A percentile compares a stretch with the other conserved stretches of the same genome.
Evolutionary conservation across 345 rosid genomes (phyloP).

Genomic region (Dipteronia dyeriana): DNA sequence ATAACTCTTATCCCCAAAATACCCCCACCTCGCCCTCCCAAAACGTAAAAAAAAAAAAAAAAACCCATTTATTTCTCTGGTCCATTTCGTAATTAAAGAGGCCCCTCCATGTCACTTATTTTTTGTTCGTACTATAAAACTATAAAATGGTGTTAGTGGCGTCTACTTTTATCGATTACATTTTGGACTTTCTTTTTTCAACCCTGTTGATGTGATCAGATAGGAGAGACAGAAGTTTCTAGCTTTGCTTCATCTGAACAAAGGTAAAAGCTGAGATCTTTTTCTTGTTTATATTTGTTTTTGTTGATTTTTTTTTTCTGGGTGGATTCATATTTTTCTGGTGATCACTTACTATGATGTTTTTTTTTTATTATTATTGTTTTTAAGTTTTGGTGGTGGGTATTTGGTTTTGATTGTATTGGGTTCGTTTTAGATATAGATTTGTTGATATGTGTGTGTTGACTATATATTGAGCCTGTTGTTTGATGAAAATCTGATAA

Average conservation of each 20-base stretch:
- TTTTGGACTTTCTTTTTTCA: not conserved
- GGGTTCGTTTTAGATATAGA: not conserved
- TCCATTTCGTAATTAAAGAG: not conserved
- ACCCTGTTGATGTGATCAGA: not conserved
- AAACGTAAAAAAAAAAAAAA: not conserved
- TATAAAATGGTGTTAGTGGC: not conserved
- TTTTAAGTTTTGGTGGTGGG: not conserved
- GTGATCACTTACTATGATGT: slow-evolving; percentile 6
- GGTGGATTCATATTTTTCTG: not conserved
- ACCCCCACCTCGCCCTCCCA: not conserved
- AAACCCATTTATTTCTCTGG: not conserved
- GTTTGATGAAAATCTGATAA: not conserved
- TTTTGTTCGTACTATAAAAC: not conserved
- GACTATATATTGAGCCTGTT: not conserved
- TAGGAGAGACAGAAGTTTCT: not conserved
- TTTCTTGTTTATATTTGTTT: not conserved
- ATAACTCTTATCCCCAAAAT: not conserved
- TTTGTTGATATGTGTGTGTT: not conserved
- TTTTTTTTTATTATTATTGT: not conserved
- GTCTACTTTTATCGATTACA: not conserved
- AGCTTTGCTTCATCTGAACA: not conserved
- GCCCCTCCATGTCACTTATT: not conserved
- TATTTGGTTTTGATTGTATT: not conserved
- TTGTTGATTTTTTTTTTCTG: not conserved
- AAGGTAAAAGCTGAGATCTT: slow-evolving; percentile 4